Conservation (phyloP, 23 red algal species). For the Gracilaria gracilis region DNA sequence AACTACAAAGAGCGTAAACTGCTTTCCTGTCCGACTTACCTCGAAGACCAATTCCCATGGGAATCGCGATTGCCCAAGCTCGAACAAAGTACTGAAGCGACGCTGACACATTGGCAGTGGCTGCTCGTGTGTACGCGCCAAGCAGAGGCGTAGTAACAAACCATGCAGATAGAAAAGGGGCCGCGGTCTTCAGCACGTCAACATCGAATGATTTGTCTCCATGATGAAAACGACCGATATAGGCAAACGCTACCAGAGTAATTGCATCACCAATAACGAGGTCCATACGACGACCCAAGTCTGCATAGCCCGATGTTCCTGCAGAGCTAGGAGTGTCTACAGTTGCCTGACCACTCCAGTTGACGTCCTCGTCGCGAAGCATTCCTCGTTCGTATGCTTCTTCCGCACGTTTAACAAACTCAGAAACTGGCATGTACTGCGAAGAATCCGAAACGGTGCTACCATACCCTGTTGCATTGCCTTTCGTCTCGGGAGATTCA, state of each 20-base stretch:
- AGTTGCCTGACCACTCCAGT: conserved; percentile 83
- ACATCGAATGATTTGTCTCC: conserved; percentile 23
- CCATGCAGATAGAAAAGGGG: conserved; percentile 88
- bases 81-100: conserved; percentile 34
- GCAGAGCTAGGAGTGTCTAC: conserved; percentile 23
- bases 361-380: conserved; percentile 66
- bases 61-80: conserved; percentile 64
- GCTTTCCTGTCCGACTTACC: conserved; percentile 30
- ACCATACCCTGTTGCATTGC: conserved; percentile 5
- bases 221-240: conserved; percentile 55
- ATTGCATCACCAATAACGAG: conserved; percentile 77
- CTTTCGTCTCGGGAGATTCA: conserved; percentile 6
- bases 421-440: conserved; percentile 60
- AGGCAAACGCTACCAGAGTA: conserved; percentile 71
- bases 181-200: conserved; percentile 66
- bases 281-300: conserved; percentile 60
- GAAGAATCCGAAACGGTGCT: not conserved
- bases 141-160: conserved; percentile 63
- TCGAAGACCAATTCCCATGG: conserved; percentile 78
- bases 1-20: not conserved
- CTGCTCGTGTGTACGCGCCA: conserved; percentile 74
- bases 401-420: conserved; percentile 79
- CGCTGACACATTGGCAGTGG: conserved; percentile 33
- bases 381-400: conserved; percentile 74
- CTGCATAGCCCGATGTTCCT: conserved; percentile 64